These are phyloP conservation scores for Limnomonas spitsbergensis DNA, from an alignment of 139 green algal genomes.

Conservation along the genomic window DNA sequence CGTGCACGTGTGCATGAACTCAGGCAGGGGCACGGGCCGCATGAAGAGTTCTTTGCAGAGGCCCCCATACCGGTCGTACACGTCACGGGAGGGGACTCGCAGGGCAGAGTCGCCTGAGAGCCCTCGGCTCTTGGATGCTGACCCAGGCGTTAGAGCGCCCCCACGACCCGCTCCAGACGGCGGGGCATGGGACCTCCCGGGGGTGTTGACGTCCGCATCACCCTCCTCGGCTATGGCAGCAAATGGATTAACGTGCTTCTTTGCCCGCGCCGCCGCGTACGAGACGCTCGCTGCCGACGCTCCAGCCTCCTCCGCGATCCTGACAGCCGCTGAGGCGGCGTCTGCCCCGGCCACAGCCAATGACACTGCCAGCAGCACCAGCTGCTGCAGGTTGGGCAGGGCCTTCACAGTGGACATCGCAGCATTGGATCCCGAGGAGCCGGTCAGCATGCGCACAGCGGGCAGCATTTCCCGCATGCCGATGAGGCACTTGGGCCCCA, in stretches of 20 bases:
- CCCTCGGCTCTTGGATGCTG: not conserved
- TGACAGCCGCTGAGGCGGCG: not conserved
- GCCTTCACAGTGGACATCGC: conserved; percentile 19
- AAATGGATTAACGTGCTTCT: conserved; percentile 23
- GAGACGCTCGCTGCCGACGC: conserved; percentile 21
- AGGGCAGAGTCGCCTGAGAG: conserved; percentile 1
- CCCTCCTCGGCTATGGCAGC: not conserved
- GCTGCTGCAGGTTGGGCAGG: conserved; percentile 37
- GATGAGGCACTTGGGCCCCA: conserved; percentile 3
- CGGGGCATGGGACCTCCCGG: not conserved
- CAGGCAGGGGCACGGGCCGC: conserved; percentile 5
- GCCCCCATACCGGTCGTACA: conserved; percentile 18
- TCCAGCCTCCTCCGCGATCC: not conserved
- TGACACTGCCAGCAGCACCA: conserved; percentile 29
- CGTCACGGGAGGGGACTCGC: not conserved
- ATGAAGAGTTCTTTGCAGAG: conserved; percentile 21
- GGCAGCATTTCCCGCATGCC: conserved; percentile 22
- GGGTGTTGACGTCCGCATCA: not conserved
- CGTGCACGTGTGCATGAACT: conserved; percentile 10
- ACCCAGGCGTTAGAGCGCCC: conserved; percentile 15
- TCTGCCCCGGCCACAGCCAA: conserved; percentile 18
- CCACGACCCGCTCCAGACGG: not conserved
- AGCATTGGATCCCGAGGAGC: not conserved
- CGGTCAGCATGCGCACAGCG: conserved; percentile 16
- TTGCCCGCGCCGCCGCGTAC: conserved; percentile 20